Evolutionary conservation across 164 flowering plant genomes (phyloP).

Genomic region (Sedum album): DNA sequence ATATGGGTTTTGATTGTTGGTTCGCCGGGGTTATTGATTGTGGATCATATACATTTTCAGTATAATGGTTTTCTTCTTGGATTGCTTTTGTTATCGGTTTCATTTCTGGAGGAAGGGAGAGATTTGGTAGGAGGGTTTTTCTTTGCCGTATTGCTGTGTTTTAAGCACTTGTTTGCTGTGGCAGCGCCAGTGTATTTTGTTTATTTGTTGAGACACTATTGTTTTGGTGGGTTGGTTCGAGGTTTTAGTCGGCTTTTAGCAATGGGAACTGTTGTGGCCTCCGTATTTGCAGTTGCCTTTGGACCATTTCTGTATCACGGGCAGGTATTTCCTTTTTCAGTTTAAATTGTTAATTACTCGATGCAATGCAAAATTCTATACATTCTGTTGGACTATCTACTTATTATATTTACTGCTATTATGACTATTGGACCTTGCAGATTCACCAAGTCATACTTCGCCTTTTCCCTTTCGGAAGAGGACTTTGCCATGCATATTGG

Average conservation of each 20-base stretch:
- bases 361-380: not conserved
- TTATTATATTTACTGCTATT: not conserved
- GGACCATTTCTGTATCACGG: conserved; percentile 72
- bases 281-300: conserved; percentile 60
- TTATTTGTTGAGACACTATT: conserved; percentile 79
- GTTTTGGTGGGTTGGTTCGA: conserved; percentile 46
- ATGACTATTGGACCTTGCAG: conserved; percentile 31
- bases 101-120: conserved; percentile 57
- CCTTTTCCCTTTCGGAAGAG: conserved; percentile 96
- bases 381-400: not conserved
- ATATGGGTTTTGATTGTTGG: conserved; percentile 52
- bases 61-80: conserved; percentile 90
- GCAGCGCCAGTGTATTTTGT: conserved; percentile 92
- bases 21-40: conserved; percentile 69
- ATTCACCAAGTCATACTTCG: conserved; percentile 67
- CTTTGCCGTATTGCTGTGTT: conserved; percentile 74
- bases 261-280: conserved; percentile 59
- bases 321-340: conserved; percentile 38
- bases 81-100: conserved; percentile 57
- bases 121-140: conserved; percentile 77
- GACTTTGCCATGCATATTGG: conserved; percentile 98
- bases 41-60: conserved; percentile 92
- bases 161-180: conserved; percentile 88
- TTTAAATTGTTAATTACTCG: not conserved
- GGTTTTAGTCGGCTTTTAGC: conserved; percentile 45